phyloP scores from a whole-genome alignment of 768 basidiomycete genomes.

The Tulasnella sp. region DNA sequence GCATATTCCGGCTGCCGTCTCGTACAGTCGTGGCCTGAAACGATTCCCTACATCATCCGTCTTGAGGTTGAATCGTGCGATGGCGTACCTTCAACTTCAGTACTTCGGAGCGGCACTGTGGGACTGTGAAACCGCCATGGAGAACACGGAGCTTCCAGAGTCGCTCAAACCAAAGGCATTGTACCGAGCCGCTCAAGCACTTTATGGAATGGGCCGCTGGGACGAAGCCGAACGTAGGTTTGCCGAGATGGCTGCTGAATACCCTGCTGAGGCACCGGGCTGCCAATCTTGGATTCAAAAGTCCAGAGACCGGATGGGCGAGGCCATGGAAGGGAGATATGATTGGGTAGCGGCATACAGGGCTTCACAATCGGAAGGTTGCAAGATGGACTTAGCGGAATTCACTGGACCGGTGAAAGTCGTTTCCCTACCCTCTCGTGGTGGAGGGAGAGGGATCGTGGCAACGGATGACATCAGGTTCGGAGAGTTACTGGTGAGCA shows the following conservation, averaged over 20 bases:
- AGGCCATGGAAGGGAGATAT: constrained; percentile 1
- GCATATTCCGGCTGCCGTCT: constrained; percentile 36
- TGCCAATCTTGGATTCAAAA: constrained; percentile 11
- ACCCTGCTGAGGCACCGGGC: not conserved
- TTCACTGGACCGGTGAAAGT: constrained; percentile 27
- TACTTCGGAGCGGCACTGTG: not conserved
- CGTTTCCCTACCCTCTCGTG: constrained; percentile 8
- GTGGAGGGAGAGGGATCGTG: constrained; percentile 31
- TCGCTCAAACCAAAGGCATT: not conserved
- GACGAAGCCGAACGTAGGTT: not conserved
- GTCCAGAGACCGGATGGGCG: constrained; percentile 2
- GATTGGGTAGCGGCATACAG: not conserved
- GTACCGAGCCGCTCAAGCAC: constrained; percentile 15
- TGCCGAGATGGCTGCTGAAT: not conserved
- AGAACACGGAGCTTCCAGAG: not conserved
- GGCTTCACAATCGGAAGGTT: not conserved
- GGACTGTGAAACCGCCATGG: not conserved
- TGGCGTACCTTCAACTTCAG: constrained; percentile 9
- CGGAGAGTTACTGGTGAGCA: constrained; percentile 25
- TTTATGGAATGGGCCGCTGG: constrained; percentile 19
- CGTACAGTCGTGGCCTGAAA: constrained; percentile 33
- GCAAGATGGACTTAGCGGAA: constrained; percentile 20
- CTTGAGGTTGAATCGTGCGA: constrained; percentile 17
- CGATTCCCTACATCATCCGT: not conserved
- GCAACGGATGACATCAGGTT: constrained; percentile 21